Conservation (phyloP, 2,329 filamentous ascomycete genomes). For the Fusarium sp. region DNA sequence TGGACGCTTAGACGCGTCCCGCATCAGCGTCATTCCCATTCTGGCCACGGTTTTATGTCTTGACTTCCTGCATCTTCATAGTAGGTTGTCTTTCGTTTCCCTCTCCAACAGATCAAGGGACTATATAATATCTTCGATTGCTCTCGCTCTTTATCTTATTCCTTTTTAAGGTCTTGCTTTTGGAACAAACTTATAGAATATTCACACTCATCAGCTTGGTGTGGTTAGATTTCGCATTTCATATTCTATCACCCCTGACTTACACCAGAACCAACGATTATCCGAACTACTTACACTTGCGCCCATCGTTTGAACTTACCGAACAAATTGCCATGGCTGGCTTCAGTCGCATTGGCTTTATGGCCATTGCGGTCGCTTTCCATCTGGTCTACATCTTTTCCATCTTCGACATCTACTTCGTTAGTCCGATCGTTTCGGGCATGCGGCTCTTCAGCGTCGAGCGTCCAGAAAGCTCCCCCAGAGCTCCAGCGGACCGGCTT, state of each 20-base stretch:
- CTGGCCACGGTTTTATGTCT: slow-evolving; percentile 45
- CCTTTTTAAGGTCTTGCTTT: not conserved
- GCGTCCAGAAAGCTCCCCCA: slow-evolving; percentile 63
- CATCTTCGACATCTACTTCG: slow-evolving; percentile 99
- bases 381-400: slow-evolving; percentile 94
- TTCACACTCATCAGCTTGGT: slow-evolving; percentile 5
- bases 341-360: slow-evolving; percentile 79
- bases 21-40: slow-evolving; percentile 36
- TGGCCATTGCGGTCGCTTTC: slow-evolving; percentile 90
- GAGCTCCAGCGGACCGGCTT: slow-evolving; percentile 88
- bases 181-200: slow-evolving; percentile 24
- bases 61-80: slow-evolving; percentile 17
- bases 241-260: slow-evolving; percentile 36
- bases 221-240: slow-evolving; percentile 13
- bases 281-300: not conserved
- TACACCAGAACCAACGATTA: slow-evolving; percentile 28
- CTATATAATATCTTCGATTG: not conserved
- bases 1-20: slow-evolving; percentile 25
- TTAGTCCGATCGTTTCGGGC: slow-evolving; percentile 95
- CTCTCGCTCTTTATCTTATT: slow-evolving; percentile 1
- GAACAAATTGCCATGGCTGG: slow-evolving; percentile 62
- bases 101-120: slow-evolving; percentile 9
- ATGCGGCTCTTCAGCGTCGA: slow-evolving; percentile 87
- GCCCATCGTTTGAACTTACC: not conserved
- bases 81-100: slow-evolving; percentile 20